These are phyloP conservation scores for Colletotrichum limetticola DNA, from an alignment of 2,329 filamentous ascomycete genomes.

Conservation along the genomic window DNA sequence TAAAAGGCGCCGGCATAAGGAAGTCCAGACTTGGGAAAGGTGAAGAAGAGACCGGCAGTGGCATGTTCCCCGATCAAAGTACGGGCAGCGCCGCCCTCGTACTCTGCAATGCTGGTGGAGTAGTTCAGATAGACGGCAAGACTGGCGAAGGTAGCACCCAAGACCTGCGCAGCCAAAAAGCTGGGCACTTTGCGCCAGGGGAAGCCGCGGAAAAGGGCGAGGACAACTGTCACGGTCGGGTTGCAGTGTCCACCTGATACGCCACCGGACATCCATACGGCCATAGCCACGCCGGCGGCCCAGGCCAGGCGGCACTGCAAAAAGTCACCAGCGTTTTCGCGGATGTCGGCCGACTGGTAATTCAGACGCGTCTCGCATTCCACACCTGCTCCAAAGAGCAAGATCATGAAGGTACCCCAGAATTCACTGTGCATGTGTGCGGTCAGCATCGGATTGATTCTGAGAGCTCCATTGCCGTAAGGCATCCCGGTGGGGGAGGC, in stretches of 20 bases:
- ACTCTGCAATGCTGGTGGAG: constrained; percentile 42
- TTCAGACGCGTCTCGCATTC: constrained; percentile 30
- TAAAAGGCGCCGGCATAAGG: constrained; percentile 47
- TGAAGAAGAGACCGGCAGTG: constrained; percentile 42
- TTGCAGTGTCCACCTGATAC: constrained; percentile 46
- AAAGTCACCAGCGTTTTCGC: constrained; percentile 29
- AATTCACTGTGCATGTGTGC: constrained; percentile 11
- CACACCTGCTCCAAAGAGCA: constrained; percentile 31
- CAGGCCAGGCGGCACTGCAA: constrained; percentile 31
- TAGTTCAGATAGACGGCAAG: constrained; percentile 38
- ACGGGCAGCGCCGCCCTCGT: constrained; percentile 44
- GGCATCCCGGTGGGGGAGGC: background rate
- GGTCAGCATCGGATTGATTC: background rate
- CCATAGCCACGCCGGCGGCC: constrained; percentile 28
- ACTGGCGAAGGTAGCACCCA: constrained; percentile 38
- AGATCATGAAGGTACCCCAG: constrained; percentile 32
- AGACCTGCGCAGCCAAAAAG: constrained; percentile 45
- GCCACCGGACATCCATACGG: constrained; percentile 37
- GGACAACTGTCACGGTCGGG: constrained; percentile 48
- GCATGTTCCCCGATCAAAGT: constrained; percentile 45
- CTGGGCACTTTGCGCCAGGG: constrained; percentile 46
- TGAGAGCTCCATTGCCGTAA: background rate
- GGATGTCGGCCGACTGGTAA: constrained; percentile 18
- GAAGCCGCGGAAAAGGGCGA: constrained; percentile 49
- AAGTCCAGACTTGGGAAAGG: constrained; percentile 41